Evolutionary conservation across 1,284 basidiomycete genomes (phyloP), one percentile per base, ranked within the genome.

Genomic region (Earliella scabrosa): DNA sequence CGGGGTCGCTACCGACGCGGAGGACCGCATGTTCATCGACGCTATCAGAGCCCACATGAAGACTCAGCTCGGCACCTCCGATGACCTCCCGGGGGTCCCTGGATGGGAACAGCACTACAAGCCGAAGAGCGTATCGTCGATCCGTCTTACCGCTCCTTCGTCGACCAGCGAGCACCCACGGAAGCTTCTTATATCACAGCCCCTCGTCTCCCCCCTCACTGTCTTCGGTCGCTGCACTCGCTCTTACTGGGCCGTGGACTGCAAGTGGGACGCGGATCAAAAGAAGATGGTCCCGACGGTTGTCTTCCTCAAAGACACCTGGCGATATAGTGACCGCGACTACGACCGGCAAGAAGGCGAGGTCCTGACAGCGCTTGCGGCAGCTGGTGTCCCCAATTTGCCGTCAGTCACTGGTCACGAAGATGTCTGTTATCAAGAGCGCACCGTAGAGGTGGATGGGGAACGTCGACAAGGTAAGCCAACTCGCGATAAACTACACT

Each of bases 241-340:
- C 3, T 48, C 40, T 10, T 63, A 59, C 23, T 60, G 59, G 59
- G 59, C 59, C 2, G 54, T 63, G 7, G 26, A 44, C 11, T n/a
- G n/a, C n/a, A n/a, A n/a, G n/a, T n/a, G n/a, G n/a, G n/a, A n/a
- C n/a, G n/a, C n/a, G n/a, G n/a, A n/a, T n/a, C n/a, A n/a, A n/a
- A n/a, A n/a, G n/a, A 35, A 26, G 1, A 18, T 35, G 9, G 16
- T 34, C 3, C 8, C 32, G n/a, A 27, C n/a, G 1, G 40, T 56
- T 6, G 47, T 45, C 2, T 49, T 57, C 23, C 43, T 63, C 9
- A 63, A 63, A 43, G 59, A 60, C 26, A 58, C 50, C 2, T 60
- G 61, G 58, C 49, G 59, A 11, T 38, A 53, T 21, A 32, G n/a
- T 11, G 36, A 14, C 11, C 10, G 18, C 1, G 21, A 5, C 9